Conservation (phyloP, 2,329 filamentous ascomycete genomes). For the Hymenoscyphus repandus region DNA sequence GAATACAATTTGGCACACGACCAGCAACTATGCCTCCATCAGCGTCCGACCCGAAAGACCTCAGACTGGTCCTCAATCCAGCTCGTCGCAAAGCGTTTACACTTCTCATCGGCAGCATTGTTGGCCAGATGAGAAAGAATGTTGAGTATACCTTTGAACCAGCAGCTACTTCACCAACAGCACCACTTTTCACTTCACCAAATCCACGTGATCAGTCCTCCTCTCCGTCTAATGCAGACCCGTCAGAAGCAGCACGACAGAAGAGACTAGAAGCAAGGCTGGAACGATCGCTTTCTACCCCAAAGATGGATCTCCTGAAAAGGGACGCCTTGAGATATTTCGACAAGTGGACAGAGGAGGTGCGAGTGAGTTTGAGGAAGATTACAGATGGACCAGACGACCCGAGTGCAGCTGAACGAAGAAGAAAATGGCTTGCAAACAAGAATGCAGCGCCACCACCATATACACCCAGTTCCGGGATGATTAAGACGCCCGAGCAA, state of each 20-base stretch:
- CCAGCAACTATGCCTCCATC: constrained; percentile 19
- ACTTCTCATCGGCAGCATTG: constrained; percentile 46
- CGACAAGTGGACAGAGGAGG: constrained; percentile 69
- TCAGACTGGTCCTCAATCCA: constrained; percentile 45
- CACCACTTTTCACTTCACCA: constrained; percentile 20
- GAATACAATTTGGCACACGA: no score
- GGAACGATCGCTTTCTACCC: constrained; percentile 17
- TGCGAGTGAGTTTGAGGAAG: constrained; percentile 66
- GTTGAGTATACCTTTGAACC: constrained; percentile 37
- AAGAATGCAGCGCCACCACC: constrained; percentile 25
- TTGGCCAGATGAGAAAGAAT: constrained; percentile 48
- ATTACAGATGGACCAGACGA: constrained; percentile 48
- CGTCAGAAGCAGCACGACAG: constrained; percentile 15
- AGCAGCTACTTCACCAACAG: constrained; percentile 2
- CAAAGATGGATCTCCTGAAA: constrained; percentile 35
- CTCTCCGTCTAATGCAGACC: constrained; percentile 3
- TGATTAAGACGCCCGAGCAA: constrained; percentile 11
- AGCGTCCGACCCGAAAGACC: constrained; percentile 22
- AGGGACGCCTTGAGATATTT: constrained; percentile 62
- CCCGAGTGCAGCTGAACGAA: constrained; percentile 41
- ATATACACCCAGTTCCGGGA: constrained; percentile 17
- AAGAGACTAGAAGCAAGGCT: constrained; percentile 19
- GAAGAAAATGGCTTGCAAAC: constrained; percentile 29
- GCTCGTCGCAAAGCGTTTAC: constrained; percentile 47
- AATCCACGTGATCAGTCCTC: constrained; percentile 4